phyloP scores from a whole-genome alignment of 164 flowering plant genomes.

The Echeveria elegans region DNA sequence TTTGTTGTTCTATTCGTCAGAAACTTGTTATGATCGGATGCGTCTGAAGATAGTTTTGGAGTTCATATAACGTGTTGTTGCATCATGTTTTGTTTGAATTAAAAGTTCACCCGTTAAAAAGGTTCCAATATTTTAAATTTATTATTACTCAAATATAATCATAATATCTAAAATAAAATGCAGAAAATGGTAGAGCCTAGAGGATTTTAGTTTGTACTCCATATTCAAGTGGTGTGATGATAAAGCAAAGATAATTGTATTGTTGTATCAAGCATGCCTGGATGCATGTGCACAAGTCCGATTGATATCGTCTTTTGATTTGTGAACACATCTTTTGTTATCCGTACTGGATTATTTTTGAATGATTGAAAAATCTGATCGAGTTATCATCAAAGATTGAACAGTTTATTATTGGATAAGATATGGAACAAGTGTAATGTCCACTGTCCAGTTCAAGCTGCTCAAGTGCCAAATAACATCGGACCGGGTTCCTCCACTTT shows the following conservation, averaged over 20 bases:
- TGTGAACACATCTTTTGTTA: slow-evolving; percentile 3
- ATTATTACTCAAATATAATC: no score
- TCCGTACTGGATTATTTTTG: neutral
- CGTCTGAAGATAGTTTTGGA: no score
- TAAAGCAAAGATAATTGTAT: neutral
- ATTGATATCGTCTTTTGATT: neutral
- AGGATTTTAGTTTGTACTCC: no score
- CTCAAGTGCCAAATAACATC: neutral
- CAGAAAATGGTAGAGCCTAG: no score
- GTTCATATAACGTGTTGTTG: no score
- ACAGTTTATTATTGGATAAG: neutral
- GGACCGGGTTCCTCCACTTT: neutral
- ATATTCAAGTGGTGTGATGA: neutral
- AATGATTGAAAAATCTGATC: neutral
- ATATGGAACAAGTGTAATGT: neutral
- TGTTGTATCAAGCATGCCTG: neutral
- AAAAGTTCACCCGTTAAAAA: no score
- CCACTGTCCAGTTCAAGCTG: neutral
- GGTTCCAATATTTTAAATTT: no score
- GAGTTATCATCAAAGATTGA: neutral
- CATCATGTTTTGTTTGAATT: no score
- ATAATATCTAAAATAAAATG: no score
- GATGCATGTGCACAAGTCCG: neutral
- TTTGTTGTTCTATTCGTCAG: no score
- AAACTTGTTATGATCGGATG: no score